Evolutionary conservation across 2,329 filamentous ascomycete genomes (phyloP).

Genomic region (Seiridium unicorne): DNA sequence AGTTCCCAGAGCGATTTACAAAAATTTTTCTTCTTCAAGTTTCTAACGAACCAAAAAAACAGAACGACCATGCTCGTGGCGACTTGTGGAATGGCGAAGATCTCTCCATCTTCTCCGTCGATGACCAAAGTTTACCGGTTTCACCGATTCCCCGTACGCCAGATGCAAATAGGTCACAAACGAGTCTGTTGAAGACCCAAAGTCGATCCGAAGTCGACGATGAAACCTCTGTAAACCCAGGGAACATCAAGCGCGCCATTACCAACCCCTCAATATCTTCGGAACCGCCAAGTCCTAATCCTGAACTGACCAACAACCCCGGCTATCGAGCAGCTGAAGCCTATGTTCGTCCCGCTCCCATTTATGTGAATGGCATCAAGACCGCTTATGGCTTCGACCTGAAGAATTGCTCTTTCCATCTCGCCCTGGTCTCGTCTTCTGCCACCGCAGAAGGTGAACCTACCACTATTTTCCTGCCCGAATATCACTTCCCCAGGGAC

Average conservation of each 20-base stretch:
- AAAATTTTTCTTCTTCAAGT: not conserved
- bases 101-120: slow-evolving; percentile 81
- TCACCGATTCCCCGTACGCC: slow-evolving; percentile 47
- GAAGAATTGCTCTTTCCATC: slow-evolving; percentile 70
- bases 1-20: too few species aligned
- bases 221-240: slow-evolving; percentile 64
- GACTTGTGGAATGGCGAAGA: slow-evolving; percentile 99
- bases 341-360: slow-evolving; percentile 82
- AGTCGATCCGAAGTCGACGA: slow-evolving; percentile 43
- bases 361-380: slow-evolving; percentile 71
- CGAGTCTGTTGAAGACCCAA: slow-evolving; percentile 40
- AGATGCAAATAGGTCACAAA: slow-evolving; percentile 41
- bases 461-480: slow-evolving; percentile 82
- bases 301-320: slow-evolving; percentile 59
- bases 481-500: slow-evolving; percentile 85
- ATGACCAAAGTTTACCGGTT: slow-evolving; percentile 67
- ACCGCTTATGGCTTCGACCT: slow-evolving; percentile 78
- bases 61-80: slow-evolving; percentile 86
- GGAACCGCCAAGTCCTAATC: slow-evolving; percentile 46
- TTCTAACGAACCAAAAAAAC: not conserved
- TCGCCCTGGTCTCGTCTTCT: slow-evolving; percentile 64
- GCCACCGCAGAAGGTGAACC: slow-evolving; percentile 62
- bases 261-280: slow-evolving; percentile 67
- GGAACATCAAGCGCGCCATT: slow-evolving; percentile 73
- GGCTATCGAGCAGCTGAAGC: slow-evolving; percentile 91